Evolutionary conservation across 371 early-diverging fungal species (phyloP).

Genomic region (Lichtheimia ornata): DNA sequence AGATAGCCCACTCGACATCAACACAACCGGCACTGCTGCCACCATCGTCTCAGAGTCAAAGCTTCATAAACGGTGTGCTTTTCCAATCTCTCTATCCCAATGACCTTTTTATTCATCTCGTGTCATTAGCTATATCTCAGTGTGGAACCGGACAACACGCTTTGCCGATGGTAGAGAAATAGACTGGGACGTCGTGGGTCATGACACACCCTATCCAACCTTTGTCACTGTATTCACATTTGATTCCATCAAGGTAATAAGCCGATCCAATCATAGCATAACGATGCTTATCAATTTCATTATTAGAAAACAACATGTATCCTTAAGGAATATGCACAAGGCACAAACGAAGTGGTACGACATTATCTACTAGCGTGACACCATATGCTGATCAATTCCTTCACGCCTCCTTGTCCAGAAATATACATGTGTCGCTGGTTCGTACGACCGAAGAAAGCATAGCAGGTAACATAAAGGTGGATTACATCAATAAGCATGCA

Average conservation of each 20-base stretch:
- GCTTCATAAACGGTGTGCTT: slow-evolving; percentile 39
- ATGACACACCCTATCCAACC: slow-evolving; percentile 48
- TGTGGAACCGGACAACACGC: slow-evolving; percentile 60
- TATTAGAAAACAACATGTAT: slow-evolving; percentile 57
- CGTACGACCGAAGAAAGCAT: slow-evolving; percentile 61
- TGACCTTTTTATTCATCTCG: neutral
- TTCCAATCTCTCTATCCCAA: neutral
- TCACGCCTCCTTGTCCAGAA: slow-evolving; percentile 24
- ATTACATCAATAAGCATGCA: neutral
- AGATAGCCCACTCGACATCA: slow-evolving; percentile 28
- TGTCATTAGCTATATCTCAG: slow-evolving; percentile 41
- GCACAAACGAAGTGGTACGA: slow-evolving; percentile 61
- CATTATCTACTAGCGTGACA: neutral
- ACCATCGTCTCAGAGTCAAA: slow-evolving; percentile 36
- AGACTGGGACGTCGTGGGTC: slow-evolving; percentile 64
- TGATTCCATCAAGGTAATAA: slow-evolving; percentile 37
- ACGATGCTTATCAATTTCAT: neutral
- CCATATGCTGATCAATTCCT: neutral
- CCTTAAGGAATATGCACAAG: slow-evolving; percentile 65
- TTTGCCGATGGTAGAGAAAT: slow-evolving; percentile 57
- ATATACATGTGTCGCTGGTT: slow-evolving; percentile 64
- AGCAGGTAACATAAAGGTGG: slow-evolving; percentile 24
- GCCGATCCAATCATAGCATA: neutral
- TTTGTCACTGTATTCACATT: slow-evolving; percentile 51
- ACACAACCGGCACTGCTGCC: slow-evolving; percentile 47